These are phyloP conservation scores for Agaricus blazei DNA, from an alignment of 768 basidiomycete species.

Conservation along the genomic window DNA sequence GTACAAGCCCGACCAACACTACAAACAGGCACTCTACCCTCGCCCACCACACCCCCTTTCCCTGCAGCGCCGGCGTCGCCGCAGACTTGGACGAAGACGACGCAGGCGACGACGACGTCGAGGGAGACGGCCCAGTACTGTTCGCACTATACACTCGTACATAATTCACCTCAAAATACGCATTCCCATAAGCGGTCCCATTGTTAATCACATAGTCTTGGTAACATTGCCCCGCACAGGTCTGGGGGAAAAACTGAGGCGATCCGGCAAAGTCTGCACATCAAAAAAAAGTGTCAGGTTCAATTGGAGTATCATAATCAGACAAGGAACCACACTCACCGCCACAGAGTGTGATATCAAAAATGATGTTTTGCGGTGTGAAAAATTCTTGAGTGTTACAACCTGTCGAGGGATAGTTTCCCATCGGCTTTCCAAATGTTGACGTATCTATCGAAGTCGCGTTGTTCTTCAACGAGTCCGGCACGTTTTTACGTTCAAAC, in stretches of 20 bases:
- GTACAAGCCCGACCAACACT: too few relatives aligned
- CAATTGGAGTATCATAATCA: neutral
- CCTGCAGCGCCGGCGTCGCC: too few relatives aligned
- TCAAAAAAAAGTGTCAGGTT: too few relatives aligned
- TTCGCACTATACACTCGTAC: constrained; percentile 9
- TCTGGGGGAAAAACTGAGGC: constrained; percentile 9
- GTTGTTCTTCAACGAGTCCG: neutral
- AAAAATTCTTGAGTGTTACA: constrained; percentile 5
- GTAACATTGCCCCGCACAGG: constrained; percentile 12
- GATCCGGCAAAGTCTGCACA: constrained; percentile 6
- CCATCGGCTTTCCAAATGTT: neutral
- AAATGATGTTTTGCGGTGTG: constrained; percentile 10
- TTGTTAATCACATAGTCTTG: constrained; percentile 10
- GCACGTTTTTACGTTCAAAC: constrained; percentile 11
- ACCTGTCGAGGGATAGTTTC: constrained; percentile 12
- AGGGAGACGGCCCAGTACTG: neutral
- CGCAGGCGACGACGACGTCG: neutral
- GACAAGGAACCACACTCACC: neutral
- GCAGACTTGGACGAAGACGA: too few relatives aligned
- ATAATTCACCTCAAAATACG: constrained; percentile 15
- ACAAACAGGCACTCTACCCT: too few relatives aligned
- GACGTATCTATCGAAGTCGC: constrained; percentile 13
- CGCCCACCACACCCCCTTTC: too few relatives aligned
- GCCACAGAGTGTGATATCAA: constrained; percentile 11
- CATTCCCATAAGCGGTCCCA: neutral